These are phyloP conservation scores for Thelephora aurantiotincta DNA, from an alignment of 768 basidiomycete species.

Conservation along the genomic window DNA sequence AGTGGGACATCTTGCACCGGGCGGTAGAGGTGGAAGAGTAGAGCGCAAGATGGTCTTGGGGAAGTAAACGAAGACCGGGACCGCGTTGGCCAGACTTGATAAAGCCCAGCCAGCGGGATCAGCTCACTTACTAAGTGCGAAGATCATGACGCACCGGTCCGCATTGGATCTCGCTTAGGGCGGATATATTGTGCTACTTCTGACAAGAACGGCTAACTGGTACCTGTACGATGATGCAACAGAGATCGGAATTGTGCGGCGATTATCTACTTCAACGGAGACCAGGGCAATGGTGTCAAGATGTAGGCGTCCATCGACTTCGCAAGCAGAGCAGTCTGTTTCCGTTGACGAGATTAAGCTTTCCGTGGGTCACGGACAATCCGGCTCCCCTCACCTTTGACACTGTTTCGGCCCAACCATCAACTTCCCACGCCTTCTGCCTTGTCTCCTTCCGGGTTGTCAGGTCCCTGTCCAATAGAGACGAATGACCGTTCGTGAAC, in stretches of 20 bases:
- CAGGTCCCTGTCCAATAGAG: conserved; percentile 18
- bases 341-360: conserved; percentile 2
- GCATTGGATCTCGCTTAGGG: no score
- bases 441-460: conserved; percentile 72
- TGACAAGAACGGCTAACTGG: no score
- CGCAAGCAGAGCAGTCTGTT: conserved; percentile 81
- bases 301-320: conserved; percentile 81
- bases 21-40: conserved; percentile 43
- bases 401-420: conserved; percentile 93
- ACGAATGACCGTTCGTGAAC: neutral
- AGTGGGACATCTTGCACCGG: conserved; percentile 35
- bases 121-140: no score
- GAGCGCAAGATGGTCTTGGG: conserved; percentile 6
- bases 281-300: conserved; percentile 65
- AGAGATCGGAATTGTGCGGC: no score
- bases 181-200: no score
- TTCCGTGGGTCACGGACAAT: neutral
- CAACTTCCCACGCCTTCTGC: conserved; percentile 86
- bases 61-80: neutral
- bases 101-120: neutral
- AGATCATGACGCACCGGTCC: no score
- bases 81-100: neutral
- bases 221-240: no score
- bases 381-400: conserved; percentile 46
- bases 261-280: conserved; percentile 57